These are phyloP conservation scores for Coniochaeta hoffmannii DNA, from an alignment of 2,329 filamentous ascomycete species.

Conservation along the genomic window DNA sequence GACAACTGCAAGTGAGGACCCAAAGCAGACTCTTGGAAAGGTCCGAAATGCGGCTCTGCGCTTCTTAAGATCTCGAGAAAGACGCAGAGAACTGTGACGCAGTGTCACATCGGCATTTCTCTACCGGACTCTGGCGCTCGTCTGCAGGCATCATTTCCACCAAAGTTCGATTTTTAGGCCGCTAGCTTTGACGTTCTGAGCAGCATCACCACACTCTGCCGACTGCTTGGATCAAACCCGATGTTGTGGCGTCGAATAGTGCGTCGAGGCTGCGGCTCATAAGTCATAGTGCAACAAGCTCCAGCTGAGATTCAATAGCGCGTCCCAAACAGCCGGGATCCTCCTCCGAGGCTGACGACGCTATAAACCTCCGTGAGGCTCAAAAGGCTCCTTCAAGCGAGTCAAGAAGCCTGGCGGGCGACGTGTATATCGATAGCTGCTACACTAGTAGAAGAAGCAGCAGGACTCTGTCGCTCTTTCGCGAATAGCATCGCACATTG, in stretches of 20 bases:
- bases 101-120: not conserved
- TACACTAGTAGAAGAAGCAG: slow-evolving; percentile 1
- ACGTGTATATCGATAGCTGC: not conserved
- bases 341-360: not conserved
- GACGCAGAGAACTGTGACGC: not conserved
- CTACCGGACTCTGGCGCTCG: not conserved
- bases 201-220: not conserved
- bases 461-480: not conserved
- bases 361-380: not conserved
- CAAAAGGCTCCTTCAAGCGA: not conserved
- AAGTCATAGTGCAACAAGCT: not conserved
- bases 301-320: not conserved
- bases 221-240: not conserved
- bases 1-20: not conserved
- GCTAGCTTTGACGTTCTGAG: not conserved
- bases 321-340: not conserved
- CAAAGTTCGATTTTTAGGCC: not conserved
- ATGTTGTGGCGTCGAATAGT: not conserved
- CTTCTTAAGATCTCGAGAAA: not conserved
- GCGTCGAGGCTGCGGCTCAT: not conserved
- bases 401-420: not conserved
- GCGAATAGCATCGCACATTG: not conserved
- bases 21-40: not conserved
- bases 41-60: not conserved
- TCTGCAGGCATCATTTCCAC: not conserved